Base-by-base conservation (phyloP, 164 flowering plant genomes). In the Houttuynia cordata region DNA sequence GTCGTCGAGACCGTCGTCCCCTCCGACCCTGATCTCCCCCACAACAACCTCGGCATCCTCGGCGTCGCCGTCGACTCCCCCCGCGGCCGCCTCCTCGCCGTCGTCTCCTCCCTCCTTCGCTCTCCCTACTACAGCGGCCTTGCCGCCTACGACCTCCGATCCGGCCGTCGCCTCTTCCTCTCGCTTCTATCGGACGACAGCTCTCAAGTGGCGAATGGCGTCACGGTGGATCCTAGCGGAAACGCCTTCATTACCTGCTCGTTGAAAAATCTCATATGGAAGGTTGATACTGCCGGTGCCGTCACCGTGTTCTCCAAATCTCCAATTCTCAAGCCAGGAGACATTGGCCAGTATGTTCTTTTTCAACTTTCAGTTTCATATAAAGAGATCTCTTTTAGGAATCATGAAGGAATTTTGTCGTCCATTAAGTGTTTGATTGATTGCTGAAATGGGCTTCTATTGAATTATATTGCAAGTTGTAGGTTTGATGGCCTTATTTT, bases 191-290 rank as follows among this genome's bases (percentile, higher is more conserved):
- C 70, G 10, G 60, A 67, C 17, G 61, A 10, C 13, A 76, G 76
- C 10, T 74, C 67, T 17, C 57, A n/a, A n/a, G n/a, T 70, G 30
- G 85, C 90, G 10, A 84, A 83, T 75, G 89, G 67, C 71, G 89
- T 88, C 50, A 72, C 90, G 1, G 78, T 78, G 21, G 96, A 88
- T 57, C 77, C 49, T 66, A 42, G 59, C 9, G 97, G 97, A 41
- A 86, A 85, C 81, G 94, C 92, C 17, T 91, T 73, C 68, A 83
- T 88, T 62, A 88, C 97, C 39, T 80, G 80, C 68, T 73, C 93
- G 7, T 79, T 64, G 37, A 71, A 71, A 0, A 80, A 87, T 69
- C 72, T 80, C 71, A 80, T 87, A 68, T 87, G 83, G 87, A 87
- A 84, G 61, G 82, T 87, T 60, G 72, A 64, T 69, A 59, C 20